phyloP scores from a whole-genome alignment of 805 yeast species.

The Schwanniomyces yamadae region DNA sequence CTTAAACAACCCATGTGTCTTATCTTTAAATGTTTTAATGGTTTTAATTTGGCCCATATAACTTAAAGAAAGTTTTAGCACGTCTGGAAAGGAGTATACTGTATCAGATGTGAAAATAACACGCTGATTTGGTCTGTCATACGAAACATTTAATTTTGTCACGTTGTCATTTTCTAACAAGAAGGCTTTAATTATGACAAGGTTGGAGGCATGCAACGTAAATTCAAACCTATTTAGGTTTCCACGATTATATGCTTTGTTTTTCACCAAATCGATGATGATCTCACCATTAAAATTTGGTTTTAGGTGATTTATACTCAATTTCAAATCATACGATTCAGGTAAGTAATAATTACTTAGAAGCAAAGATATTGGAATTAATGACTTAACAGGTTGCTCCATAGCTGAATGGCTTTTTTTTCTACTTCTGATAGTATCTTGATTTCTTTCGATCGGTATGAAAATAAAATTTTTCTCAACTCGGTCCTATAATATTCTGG shows the following conservation, averaged over 20 bases:
- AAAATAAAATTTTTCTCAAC: slow-evolving; percentile 2
- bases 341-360: slow-evolving; percentile 28
- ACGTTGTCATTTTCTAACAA: slow-evolving; percentile 14
- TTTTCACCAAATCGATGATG: slow-evolving; percentile 28
- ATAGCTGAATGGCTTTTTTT: no score
- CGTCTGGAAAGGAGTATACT: slow-evolving; percentile 5
- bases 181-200: slow-evolving; percentile 37
- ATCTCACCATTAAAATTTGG: slow-evolving; percentile 48
- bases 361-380: slow-evolving; percentile 1
- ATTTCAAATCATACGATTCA: slow-evolving; percentile 32
- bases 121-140: slow-evolving; percentile 42
- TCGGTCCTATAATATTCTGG: slow-evolving; percentile 1
- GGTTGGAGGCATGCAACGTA: slow-evolving; percentile 40
- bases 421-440: no score
- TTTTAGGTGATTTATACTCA: slow-evolving; percentile 43
- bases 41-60: slow-evolving; percentile 54
- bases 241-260: slow-evolving; percentile 14
- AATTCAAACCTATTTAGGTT: slow-evolving; percentile 14
- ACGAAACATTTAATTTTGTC: slow-evolving; percentile 24
- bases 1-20: slow-evolving; percentile 65
- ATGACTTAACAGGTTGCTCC: no score
- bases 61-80: slow-evolving; percentile 21
- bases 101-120: slow-evolving; percentile 27
- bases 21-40: slow-evolving; percentile 53
- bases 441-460: no score